Evolutionary conservation across 306 rosid species (phyloP).

Genomic region (Clitoria ternatea): DNA sequence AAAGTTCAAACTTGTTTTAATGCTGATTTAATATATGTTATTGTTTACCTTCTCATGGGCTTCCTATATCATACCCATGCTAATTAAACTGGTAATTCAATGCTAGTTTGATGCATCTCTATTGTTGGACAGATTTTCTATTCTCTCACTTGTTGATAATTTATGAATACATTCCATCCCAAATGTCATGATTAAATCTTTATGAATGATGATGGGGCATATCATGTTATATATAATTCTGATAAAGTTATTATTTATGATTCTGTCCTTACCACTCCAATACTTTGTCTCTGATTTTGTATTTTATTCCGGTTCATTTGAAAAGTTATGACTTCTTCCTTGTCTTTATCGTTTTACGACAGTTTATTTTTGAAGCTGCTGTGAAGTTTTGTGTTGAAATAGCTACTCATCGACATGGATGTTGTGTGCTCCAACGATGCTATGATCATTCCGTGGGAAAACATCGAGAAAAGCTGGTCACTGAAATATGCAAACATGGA

Average conservation of each 20-base stretch:
- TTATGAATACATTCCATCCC: neutral
- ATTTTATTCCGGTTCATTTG: neutral
- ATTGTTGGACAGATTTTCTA: neutral
- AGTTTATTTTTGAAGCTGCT: slow-evolving; percentile 68
- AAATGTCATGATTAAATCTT: neutral
- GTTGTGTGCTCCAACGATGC: slow-evolving; percentile 77
- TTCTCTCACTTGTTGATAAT: neutral
- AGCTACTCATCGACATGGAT: slow-evolving; percentile 79
- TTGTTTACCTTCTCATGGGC: neutral
- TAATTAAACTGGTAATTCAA: neutral
- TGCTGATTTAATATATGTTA: neutral
- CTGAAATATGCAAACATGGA: slow-evolving; percentile 55
- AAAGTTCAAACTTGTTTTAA: neutral
- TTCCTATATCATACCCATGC: neutral
- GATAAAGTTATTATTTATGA: neutral
- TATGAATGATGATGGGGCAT: neutral
- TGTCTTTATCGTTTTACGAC: slow-evolving; percentile 21
- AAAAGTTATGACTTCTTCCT: neutral
- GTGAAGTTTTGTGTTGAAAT: slow-evolving; percentile 49
- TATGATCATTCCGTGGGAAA: slow-evolving; percentile 46
- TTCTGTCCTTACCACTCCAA: neutral
- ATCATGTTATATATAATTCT: neutral
- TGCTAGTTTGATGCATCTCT: neutral
- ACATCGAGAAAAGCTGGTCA: slow-evolving; percentile 40
- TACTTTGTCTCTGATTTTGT: neutral